These are phyloP conservation scores for Puccinia novopanici DNA, from an alignment of 1,284 basidiomycete genomes.

Conservation along the genomic window DNA sequence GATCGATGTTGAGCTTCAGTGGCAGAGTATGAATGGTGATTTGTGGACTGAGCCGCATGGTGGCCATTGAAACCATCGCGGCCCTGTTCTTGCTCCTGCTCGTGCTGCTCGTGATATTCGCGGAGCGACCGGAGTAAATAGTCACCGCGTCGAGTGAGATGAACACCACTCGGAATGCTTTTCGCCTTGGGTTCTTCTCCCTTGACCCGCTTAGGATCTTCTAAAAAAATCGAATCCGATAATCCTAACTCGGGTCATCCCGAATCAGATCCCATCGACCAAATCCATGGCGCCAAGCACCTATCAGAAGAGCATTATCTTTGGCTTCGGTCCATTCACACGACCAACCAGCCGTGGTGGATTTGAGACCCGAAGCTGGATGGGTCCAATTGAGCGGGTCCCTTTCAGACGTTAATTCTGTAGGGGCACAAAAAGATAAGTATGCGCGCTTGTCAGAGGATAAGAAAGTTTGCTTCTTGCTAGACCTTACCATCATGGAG, in stretches of 20 bases:
- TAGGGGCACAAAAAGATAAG: background rate
- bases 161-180: slow-evolving; percentile 91
- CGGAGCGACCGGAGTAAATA: slow-evolving; percentile 85
- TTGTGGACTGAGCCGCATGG: slow-evolving; percentile 14
- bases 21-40: slow-evolving; percentile 46
- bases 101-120: slow-evolving; percentile 82
- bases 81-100: slow-evolving; percentile 25
- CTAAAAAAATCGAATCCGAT: slow-evolving; percentile 92
- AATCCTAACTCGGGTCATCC: slow-evolving; percentile 82
- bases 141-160: slow-evolving; percentile 93
- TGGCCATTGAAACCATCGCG: slow-evolving; percentile 29
- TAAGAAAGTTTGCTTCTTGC: background rate
- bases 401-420: slow-evolving; percentile 47
- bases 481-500: slow-evolving; percentile 67
- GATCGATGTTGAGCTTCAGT: slow-evolving; percentile 30
- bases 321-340: slow-evolving; percentile 91
- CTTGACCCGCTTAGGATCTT: slow-evolving; percentile 79
- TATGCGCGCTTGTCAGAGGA: background rate
- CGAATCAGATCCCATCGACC: slow-evolving; percentile 96
- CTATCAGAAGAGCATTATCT: slow-evolving; percentile 90
- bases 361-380: slow-evolving; percentile 44
- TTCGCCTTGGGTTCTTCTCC: slow-evolving; percentile 65
- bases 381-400: slow-evolving; percentile 50
- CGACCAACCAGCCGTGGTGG: slow-evolving; percentile 69
- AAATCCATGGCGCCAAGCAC: slow-evolving; percentile 90